Percentiles rank a stretch among this genome's conserved stretches.
These are phyloP conservation scores for Nemophila menziesii DNA, from an alignment of 257 asterid species.

Conservation along the genomic window DNA sequence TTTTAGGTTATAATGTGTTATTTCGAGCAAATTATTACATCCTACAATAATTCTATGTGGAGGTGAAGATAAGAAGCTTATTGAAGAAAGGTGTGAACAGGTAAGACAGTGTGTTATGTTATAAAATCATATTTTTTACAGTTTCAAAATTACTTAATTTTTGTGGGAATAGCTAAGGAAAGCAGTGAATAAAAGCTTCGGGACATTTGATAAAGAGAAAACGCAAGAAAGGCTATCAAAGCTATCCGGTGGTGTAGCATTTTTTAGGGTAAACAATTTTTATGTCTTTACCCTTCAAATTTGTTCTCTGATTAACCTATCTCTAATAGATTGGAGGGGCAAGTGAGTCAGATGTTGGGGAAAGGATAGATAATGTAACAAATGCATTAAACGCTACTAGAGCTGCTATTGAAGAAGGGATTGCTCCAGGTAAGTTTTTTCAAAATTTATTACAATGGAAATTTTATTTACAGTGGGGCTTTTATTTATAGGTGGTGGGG, in stretches of 20 bases:
- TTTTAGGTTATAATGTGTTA: too few species aligned
- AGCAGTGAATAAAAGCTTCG: conserved; percentile 50
- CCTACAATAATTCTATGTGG: conserved; percentile 78
- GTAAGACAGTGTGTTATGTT: conserved; percentile 22
- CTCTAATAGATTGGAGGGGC: conserved; percentile 71
- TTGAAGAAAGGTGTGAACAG: conserved; percentile 95
- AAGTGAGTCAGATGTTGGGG: conserved; percentile 78
- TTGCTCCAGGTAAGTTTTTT: conserved; percentile 57
- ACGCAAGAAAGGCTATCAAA: conserved; percentile 81
- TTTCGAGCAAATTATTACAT: conserved; percentile 54
- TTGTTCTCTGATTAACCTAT: neutral
- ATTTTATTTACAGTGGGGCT: too few species aligned
- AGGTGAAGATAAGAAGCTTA: conserved; percentile 72
- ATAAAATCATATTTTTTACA: too few species aligned
- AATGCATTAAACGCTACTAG: conserved; percentile 89
- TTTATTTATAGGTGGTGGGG: conserved; percentile 67
- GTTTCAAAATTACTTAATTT: neutral
- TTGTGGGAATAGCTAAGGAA: conserved; percentile 48
- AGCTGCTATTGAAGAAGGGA: conserved; percentile 94
- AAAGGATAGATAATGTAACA: conserved; percentile 84
- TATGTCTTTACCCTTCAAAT: conserved; percentile 1
- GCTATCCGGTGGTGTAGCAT: conserved; percentile 93
- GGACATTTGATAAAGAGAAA: conserved; percentile 82
- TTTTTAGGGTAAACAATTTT: conserved; percentile 52
- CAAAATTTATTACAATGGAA: too few species aligned